phyloP scores from a whole-genome alignment of 768 basidiomycete species.

The Tulasnella calospora region DNA sequence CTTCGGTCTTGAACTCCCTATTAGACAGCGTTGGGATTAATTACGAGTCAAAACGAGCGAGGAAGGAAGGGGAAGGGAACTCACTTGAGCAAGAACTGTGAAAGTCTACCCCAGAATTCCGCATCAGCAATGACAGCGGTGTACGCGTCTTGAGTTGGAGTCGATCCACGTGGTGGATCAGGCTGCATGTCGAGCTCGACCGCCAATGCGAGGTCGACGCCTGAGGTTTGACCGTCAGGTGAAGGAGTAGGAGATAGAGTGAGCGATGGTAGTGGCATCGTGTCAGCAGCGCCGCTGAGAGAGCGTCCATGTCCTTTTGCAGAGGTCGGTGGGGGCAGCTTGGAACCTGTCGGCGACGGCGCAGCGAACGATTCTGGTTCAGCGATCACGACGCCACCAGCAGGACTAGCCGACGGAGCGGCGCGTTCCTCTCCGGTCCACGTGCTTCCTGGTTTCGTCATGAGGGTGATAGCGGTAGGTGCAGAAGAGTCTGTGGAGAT shows the following conservation, averaged over 20 bases:
- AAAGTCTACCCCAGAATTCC: constrained; percentile 70
- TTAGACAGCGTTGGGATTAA: not conserved
- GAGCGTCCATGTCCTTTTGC: constrained; percentile 26
- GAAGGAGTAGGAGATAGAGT: constrained; percentile 73
- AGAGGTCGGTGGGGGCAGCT: constrained; percentile 8
- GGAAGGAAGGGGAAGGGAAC: not conserved
- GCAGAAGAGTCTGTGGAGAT: constrained; percentile 67
- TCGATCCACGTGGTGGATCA: constrained; percentile 40
- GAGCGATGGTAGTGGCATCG: constrained; percentile 69
- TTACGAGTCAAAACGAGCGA: not conserved
- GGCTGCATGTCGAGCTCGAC: constrained; percentile 60
- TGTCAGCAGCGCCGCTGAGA: constrained; percentile 40
- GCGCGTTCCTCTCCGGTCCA: constrained; percentile 24
- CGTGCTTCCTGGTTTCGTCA: constrained; percentile 43
- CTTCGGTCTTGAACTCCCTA: constrained; percentile 55
- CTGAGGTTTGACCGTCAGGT: constrained; percentile 30
- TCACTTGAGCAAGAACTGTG: constrained; percentile 58
- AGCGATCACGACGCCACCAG: constrained; percentile 12
- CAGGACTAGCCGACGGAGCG: not conserved
- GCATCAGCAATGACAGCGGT: constrained; percentile 69
- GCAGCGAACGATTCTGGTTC: constrained; percentile 18
- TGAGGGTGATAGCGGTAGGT: constrained; percentile 57
- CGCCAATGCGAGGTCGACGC: constrained; percentile 6
- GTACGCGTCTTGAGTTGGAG: constrained; percentile 44
- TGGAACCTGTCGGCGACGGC: not conserved